Evolutionary conservation across 768 basidiomycete species (phyloP).

Genomic region (Tulasnella sp.): DNA sequence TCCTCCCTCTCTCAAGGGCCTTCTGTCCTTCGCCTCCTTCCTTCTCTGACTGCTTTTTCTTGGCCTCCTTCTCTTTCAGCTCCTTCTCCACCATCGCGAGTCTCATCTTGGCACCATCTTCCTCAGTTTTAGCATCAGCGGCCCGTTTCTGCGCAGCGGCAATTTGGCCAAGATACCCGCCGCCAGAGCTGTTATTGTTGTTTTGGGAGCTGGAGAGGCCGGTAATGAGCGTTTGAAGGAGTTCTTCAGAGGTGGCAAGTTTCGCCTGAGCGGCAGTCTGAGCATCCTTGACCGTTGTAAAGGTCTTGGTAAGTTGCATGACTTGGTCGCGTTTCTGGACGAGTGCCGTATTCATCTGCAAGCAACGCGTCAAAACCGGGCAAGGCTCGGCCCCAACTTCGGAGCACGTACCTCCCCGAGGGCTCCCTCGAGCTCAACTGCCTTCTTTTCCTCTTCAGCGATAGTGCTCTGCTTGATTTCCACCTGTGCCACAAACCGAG

Average conservation of each 20-base stretch:
- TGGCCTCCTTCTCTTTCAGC: conserved; percentile 65
- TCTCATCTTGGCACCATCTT: conserved; percentile 73
- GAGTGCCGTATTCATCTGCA: conserved; percentile 55
- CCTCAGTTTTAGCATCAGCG: conserved; percentile 75
- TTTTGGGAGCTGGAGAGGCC: conserved; percentile 62
- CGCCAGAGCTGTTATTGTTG: conserved; percentile 54
- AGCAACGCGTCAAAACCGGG: not conserved
- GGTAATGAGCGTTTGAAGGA: conserved; percentile 91
- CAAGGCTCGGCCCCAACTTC: not conserved
- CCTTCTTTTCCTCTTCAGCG: conserved; percentile 67
- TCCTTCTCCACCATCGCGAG: conserved; percentile 76
- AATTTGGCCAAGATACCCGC: conserved; percentile 95
- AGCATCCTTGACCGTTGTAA: conserved; percentile 61
- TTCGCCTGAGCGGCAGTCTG: conserved; percentile 58
- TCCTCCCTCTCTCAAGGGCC: conserved; percentile 52
- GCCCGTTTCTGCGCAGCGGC: conserved; percentile 73
- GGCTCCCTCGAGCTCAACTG: conserved; percentile 50
- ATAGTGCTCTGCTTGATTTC: conserved; percentile 75
- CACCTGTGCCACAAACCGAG: conserved; percentile 78
- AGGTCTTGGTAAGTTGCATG: conserved; percentile 49
- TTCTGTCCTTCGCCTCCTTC: conserved; percentile 75
- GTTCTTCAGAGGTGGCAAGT: conserved; percentile 74
- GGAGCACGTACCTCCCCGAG: conserved; percentile 53
- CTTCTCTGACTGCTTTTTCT: conserved; percentile 77
- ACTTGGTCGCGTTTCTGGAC: conserved; percentile 60